Evolutionary conservation across 2,329 filamentous ascomycete genomes (phyloP), one percentile per base, ranked within the genome.

Genomic region (Plectosphaerella cucumerina): DNA sequence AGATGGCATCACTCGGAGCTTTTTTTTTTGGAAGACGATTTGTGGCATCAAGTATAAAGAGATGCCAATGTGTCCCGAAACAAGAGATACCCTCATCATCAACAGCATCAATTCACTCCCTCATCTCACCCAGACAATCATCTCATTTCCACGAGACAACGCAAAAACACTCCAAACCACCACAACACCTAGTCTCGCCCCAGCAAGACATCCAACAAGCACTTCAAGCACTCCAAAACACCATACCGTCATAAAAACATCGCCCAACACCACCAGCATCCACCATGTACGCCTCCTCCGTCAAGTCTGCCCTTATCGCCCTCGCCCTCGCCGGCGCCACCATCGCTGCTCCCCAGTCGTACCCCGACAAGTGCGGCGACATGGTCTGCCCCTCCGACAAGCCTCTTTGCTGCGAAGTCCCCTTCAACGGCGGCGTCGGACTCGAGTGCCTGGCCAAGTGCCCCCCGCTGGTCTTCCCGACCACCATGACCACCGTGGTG

Each of bases 301-400:
- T 50, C 48, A 50, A 50, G 47, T 44, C 48, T 35, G 37, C 51
- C 43, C 33, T 47, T 35, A 41, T 53, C 48, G 37, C 48, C 37
- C 42, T 53, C 47, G 51, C 51, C 44, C 34, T 50, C 35, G 47
- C 43, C 48, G 51, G 20, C 45, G 44, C 44, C 44, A 48, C 43
- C 35, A 44, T 21, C 51, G 47, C 51, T 12, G 14, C 47, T 39
- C 51, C 51, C 43, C 34, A 48, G 37, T 12, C 48, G 44, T 53
- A 53, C 44, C 51, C 51, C 44, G 44, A 53, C 21, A 53, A 53
- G 49, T 50, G 35, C 35, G 35, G 35, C 14, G 35, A 37, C 35
- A 37, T 17, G 35, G 15, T 37, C 5, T 37, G 35, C 35, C 35
- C 35, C 17, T 37, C 35, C 35, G 35, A 37, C 35, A 37, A 37